Percentiles rank a stretch among this genome's conserved stretches.
Conservation (phyloP, 176 grass and related monocot genomes). For the Zoysia japonica region DNA sequence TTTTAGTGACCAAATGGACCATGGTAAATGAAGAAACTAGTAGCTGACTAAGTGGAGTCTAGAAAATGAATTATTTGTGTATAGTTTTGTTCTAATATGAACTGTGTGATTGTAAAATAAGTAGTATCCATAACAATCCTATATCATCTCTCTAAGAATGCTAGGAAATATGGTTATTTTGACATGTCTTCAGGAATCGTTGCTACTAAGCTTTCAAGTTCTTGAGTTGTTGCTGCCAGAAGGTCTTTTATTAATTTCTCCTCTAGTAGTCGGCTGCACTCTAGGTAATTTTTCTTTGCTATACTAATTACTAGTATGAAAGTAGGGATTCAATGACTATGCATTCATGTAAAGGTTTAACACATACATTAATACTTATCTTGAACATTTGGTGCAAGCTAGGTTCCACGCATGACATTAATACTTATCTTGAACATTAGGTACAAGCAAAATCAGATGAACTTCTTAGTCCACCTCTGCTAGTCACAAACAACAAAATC, state of each 20-base stretch:
- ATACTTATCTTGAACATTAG: too few relatives aligned
- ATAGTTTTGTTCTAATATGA: neutral
- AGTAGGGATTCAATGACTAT: neutral
- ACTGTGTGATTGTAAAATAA: neutral
- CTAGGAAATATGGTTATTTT: conserved; percentile 48
- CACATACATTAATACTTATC: too few relatives aligned
- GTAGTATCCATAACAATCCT: neutral
- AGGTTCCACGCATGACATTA: too few relatives aligned
- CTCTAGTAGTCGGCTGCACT: conserved; percentile 22
- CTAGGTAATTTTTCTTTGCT: conserved; percentile 10
- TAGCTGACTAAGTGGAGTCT: neutral
- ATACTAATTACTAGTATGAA: conserved; percentile 10
- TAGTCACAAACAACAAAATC: too few relatives aligned
- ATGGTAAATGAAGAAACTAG: neutral
- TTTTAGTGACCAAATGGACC: neutral
- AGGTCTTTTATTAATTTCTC: conserved; percentile 43
- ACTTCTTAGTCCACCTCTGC: too few relatives aligned
- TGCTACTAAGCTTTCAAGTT: conserved; percentile 34
- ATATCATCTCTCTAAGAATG: conserved; percentile 21
- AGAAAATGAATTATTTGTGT: neutral
- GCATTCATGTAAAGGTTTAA: too few relatives aligned
- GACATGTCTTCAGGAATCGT: conserved; percentile 50
- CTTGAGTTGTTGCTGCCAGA: conserved; percentile 41
- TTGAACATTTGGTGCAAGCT: too few relatives aligned
- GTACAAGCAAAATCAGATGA: too few relatives aligned